Percentiles rank a stretch among this genome's conserved stretches.
Conservation (phyloP, 2,329 filamentous ascomycete species). For the Fusarium metavorans region DNA sequence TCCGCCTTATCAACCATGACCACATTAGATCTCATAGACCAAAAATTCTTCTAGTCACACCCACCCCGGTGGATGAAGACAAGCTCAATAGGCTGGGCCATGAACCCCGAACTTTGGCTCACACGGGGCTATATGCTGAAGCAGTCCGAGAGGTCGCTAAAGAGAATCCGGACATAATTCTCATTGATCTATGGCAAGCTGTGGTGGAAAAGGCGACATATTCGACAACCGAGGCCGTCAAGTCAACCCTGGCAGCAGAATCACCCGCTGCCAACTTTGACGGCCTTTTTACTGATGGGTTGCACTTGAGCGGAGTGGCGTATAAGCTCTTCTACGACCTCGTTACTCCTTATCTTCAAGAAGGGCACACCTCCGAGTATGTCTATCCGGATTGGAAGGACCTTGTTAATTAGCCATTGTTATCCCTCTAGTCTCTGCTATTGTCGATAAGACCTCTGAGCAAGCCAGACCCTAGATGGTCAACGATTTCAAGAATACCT, state of each 20-base stretch:
- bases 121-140: background rate
- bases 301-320: background rate
- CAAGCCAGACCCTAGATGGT: background rate
- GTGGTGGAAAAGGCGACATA: background rate
- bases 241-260: background rate
- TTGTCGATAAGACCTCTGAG: background rate
- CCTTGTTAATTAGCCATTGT: background rate
- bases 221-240: background rate
- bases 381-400: slow-evolving; percentile 1
- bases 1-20: background rate
- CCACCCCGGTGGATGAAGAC: background rate
- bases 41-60: background rate
- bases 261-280: background rate
- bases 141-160: background rate
- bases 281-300: background rate
- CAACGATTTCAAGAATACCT: background rate
- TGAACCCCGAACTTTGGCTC: background rate
- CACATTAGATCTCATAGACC: background rate
- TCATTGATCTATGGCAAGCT: slow-evolving; percentile 3
- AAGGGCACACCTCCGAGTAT: background rate
- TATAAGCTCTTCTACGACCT: background rate
- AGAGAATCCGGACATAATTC: background rate
- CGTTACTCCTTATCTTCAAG: background rate
- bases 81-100: background rate
- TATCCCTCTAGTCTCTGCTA: background rate